Evolutionary conservation across 2,329 filamentous ascomycete species (phyloP).

Genomic region (Aspergillus novoparasiticus): DNA sequence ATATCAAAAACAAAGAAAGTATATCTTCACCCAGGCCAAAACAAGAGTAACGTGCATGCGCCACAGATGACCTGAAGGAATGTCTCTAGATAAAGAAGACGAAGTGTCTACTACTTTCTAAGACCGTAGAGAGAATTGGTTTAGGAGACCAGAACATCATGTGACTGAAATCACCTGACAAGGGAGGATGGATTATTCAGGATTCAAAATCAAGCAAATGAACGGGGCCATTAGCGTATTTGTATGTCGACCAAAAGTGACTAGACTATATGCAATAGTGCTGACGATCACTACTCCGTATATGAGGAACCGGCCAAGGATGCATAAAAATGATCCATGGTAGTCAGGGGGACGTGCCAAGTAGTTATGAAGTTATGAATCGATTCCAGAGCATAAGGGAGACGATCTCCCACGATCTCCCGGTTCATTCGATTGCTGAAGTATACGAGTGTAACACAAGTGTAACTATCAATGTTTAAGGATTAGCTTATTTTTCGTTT

Average conservation of each 20-base stretch:
- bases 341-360: background rate
- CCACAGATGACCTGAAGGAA: too few species aligned
- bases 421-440: background rate
- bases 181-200: background rate
- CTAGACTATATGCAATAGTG: background rate
- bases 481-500: background rate
- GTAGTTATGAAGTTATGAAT: background rate
- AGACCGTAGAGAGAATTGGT: background rate
- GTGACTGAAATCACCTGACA: background rate
- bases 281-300: background rate
- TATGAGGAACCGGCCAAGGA: background rate
- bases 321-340: slow-evolving; percentile 1
- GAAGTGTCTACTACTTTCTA: too few species aligned
- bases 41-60: too few species aligned
- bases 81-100: too few species aligned
- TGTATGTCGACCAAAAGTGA: background rate
- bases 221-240: background rate
- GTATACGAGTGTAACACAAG: background rate
- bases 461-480: background rate
- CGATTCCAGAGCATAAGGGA: background rate
- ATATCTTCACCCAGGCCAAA: too few species aligned
- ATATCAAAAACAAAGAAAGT: too few species aligned
- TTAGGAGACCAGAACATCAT: background rate
- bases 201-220: background rate
- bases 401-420: background rate